Conservation (phyloP, 345 rosid species). For the Lumnitzera littorea region DNA sequence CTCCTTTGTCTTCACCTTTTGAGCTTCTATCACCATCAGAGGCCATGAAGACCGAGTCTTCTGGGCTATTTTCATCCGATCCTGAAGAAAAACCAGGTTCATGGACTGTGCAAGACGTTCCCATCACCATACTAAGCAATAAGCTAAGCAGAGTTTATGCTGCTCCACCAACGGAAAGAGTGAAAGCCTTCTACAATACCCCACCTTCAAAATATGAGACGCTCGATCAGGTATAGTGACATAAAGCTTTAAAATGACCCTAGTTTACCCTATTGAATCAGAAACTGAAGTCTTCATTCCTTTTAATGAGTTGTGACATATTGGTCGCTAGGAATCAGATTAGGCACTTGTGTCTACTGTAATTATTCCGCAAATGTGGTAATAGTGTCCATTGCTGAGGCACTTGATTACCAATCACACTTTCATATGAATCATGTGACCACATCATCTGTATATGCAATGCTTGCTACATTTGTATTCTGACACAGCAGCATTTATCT, state of each 20-base stretch:
- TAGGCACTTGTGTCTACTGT: too few species aligned
- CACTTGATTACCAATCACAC: too few species aligned
- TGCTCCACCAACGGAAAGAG: conserved; percentile 70
- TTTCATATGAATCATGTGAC: too few species aligned
- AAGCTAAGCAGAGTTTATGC: conserved; percentile 73
- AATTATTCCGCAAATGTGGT: too few species aligned
- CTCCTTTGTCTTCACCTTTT: conserved; percentile 71
- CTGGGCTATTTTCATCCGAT: conserved; percentile 51
- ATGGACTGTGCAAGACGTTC: conserved; percentile 62
- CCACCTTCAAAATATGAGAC: conserved; percentile 81
- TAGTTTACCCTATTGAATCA: too few species aligned
- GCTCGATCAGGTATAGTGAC: conserved; percentile 66
- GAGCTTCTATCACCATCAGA: conserved; percentile 71
- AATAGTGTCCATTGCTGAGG: too few species aligned
- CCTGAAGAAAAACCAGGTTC: conserved; percentile 50
- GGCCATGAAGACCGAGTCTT: conserved; percentile 68
- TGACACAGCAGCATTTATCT: too few species aligned
- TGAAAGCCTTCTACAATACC: conserved; percentile 53
- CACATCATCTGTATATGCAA: not conserved
- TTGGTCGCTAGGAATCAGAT: too few species aligned
- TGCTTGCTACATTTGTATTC: not conserved
- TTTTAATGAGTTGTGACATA: too few species aligned
- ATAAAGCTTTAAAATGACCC: not conserved
- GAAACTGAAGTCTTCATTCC: too few species aligned
- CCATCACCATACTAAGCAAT: conserved; percentile 44